These are phyloP conservation scores for Austroboletus niveus DNA, from an alignment of 1,284 basidiomycete species.

Conservation along the genomic window DNA sequence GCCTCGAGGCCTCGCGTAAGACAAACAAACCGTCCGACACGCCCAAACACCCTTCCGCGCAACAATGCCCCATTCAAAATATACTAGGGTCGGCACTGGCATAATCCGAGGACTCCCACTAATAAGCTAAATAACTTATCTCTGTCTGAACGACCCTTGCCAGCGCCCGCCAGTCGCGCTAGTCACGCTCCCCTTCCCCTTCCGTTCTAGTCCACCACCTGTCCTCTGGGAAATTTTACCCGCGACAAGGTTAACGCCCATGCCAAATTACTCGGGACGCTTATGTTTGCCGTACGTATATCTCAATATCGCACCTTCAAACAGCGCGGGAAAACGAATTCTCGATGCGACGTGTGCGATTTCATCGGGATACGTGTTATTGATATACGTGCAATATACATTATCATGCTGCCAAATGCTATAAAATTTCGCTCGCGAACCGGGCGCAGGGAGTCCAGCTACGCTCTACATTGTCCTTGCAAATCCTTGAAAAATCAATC, in stretches of 20 bases:
- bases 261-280: conserved; percentile 8
- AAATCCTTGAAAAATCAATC: conserved; percentile 9
- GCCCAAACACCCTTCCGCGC: not conserved
- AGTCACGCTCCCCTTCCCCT: conserved; percentile 12
- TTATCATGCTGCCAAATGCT: conserved; percentile 13
- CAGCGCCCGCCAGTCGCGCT: not conserved
- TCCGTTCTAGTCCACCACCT: conserved; percentile 10
- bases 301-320: conserved; percentile 18
- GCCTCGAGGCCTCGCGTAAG: conserved; percentile 29
- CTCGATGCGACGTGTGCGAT: conserved; percentile 8
- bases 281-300: conserved; percentile 25
- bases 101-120: not conserved
- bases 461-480: conserved; percentile 2
- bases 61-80: conserved; percentile 8
- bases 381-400: conserved; percentile 28
- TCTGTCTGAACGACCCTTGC: conserved; percentile 6
- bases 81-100: no score
- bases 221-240: conserved; percentile 4
- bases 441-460: not conserved
- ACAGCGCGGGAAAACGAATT: conserved; percentile 13
- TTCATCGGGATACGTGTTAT: conserved; percentile 11
- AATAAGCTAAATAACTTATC: conserved; percentile 1
- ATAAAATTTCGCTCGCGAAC: not conserved
- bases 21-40: conserved; percentile 9
- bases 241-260: conserved; percentile 15